These are phyloP conservation scores for Dysphania ambrosioides DNA, from an alignment of 148 eudicot species.

Conservation along the genomic window DNA sequence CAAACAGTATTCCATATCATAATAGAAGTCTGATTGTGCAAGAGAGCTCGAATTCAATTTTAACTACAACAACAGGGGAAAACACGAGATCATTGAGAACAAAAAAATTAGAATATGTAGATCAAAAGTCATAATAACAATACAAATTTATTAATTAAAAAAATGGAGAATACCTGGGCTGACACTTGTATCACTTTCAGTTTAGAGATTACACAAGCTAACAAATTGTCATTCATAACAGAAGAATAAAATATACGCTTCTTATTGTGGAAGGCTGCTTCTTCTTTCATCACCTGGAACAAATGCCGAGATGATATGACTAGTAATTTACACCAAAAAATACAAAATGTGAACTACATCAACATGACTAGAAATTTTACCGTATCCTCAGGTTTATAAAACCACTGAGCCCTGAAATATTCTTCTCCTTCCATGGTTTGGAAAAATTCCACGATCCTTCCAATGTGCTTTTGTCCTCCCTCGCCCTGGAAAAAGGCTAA, in stretches of 20 bases:
- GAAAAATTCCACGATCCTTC: slow-evolving; percentile 78
- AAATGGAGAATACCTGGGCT: slow-evolving; percentile 45
- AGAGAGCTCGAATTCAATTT: slow-evolving; percentile 34
- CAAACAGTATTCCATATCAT: slow-evolving; percentile 89
- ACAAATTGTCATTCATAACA: slow-evolving; percentile 69
- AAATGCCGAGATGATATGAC: not conserved
- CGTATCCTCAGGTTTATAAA: slow-evolving; percentile 89
- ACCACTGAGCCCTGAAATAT: slow-evolving; percentile 94
- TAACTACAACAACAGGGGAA: slow-evolving; percentile 44
- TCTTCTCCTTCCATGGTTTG: slow-evolving; percentile 61
- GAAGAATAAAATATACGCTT: slow-evolving; percentile 78
- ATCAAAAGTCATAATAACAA: too few relatives aligned
- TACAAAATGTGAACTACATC: not conserved
- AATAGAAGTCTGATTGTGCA: slow-evolving; percentile 61
- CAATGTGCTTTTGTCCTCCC: slow-evolving; percentile 60
- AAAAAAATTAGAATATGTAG: too few relatives aligned
- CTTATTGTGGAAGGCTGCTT: slow-evolving; percentile 65
- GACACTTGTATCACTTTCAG: slow-evolving; percentile 51
- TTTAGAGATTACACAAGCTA: slow-evolving; percentile 81
- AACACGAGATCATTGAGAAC: slow-evolving; percentile 1
- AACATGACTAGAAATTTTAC: slow-evolving; percentile 33
- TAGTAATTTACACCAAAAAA: slow-evolving; percentile 12
- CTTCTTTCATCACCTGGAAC: slow-evolving; percentile 67
- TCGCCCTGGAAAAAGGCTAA: slow-evolving; percentile 63
- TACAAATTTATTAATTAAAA: too few relatives aligned